phyloP scores from a whole-genome alignment of 805 yeast genomes.

The Candida suzukii region DNA sequence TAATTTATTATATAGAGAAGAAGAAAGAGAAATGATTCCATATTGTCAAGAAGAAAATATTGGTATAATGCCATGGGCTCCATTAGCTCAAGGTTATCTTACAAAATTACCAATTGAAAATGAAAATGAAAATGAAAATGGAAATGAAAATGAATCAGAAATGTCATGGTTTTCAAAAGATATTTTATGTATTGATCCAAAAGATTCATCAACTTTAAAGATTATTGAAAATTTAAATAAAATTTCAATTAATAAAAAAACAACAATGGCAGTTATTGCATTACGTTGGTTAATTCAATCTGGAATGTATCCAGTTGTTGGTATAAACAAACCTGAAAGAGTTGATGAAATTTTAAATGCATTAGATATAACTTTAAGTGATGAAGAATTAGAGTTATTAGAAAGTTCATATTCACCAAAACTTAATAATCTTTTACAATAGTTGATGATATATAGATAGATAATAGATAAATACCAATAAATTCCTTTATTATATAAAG shows the following conservation, averaged over 20 bases:
- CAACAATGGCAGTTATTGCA: conserved; percentile 48
- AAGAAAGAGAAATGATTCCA: conserved; percentile 53
- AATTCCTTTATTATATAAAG: too few relatives aligned
- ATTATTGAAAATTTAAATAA: conserved; percentile 46
- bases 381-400: conserved; percentile 27
- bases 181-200: conserved; percentile 9
- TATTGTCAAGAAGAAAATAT: conserved; percentile 45
- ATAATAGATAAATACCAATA: too few relatives aligned
- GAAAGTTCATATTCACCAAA: conserved; percentile 30
- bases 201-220: conserved; percentile 19
- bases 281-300: conserved; percentile 48
- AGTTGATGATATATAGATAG: too few relatives aligned
- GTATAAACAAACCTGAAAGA: conserved; percentile 39
- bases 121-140: too few relatives aligned
- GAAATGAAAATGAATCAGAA: too few relatives aligned
- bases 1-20: conserved; percentile 51
- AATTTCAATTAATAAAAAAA: conserved; percentile 37
- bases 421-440: background rate
- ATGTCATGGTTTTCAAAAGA: background rate
- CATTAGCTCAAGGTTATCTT: conserved; percentile 42
- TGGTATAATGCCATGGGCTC: conserved; percentile 58
- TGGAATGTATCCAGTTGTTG: conserved; percentile 50
- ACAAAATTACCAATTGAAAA: background rate
- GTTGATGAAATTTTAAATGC: conserved; percentile 46
- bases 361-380: conserved; percentile 31